phyloP scores from a whole-genome alignment of 2,329 filamentous ascomycete genomes.

The Dothideomycetidae sp. region DNA sequence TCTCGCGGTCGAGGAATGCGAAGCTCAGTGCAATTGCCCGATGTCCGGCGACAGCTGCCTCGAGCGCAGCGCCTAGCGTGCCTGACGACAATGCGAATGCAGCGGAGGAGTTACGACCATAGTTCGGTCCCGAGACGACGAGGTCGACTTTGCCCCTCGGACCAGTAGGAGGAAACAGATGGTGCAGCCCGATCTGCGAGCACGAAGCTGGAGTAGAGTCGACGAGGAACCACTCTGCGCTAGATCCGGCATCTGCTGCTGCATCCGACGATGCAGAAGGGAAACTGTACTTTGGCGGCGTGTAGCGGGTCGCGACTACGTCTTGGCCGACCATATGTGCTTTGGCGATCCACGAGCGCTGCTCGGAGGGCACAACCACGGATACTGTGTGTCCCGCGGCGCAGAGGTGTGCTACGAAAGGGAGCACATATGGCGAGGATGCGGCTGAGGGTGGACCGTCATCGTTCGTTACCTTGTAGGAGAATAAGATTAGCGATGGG shows the following conservation, averaged over 20 bases:
- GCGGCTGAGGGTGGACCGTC: constrained; percentile 37
- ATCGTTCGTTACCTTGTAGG: constrained; percentile 36
- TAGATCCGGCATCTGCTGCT: constrained; percentile 14
- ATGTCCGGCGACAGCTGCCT: constrained; percentile 33
- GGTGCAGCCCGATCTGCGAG: constrained; percentile 34
- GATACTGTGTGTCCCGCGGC: constrained; percentile 72
- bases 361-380: constrained; percentile 77
- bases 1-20: constrained; percentile 75
- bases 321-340: constrained; percentile 79
- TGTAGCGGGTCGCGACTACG: constrained; percentile 51
- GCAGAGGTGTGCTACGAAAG: constrained; percentile 32
- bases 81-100: constrained; percentile 36
- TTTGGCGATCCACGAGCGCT: constrained; percentile 97
- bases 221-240: constrained; percentile 37
- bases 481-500: no score
- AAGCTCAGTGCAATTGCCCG: constrained; percentile 70
- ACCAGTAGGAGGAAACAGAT: constrained; percentile 27
- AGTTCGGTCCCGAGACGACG: constrained; percentile 35
- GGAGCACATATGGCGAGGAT: constrained; percentile 36
- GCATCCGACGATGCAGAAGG: constrained; percentile 14
- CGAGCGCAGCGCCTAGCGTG: constrained; percentile 37
- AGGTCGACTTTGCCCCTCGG: constrained; percentile 32
- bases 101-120: constrained; percentile 32
- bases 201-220: constrained; percentile 37
- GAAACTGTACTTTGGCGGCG: constrained; percentile 16